Base-by-base conservation (phyloP, 139 green algal genomes). In the Asterochloris sp. region DNA sequence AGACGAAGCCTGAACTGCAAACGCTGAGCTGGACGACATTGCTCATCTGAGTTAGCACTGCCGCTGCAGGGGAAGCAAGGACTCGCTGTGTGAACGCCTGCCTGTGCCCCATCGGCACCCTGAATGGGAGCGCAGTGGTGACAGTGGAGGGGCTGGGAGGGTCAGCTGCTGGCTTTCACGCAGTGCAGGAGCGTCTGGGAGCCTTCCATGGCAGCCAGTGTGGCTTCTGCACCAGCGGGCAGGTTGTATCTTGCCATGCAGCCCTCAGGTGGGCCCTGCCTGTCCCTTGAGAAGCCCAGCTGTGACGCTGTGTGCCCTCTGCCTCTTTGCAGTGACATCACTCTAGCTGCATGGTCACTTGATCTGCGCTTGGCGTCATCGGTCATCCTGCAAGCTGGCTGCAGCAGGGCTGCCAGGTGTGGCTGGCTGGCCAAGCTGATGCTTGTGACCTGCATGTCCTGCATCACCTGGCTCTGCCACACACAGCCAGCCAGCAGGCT, bases 151-250 rank as follows among this genome's bases (percentile, higher is more conserved):
- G 90, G 1, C 54, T 96, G 28, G 88, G 88, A 69, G 85, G 81
- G 76, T 87, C 79, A 17, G 74, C 80, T 23, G 47, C 17, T 2
- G 86, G 88, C 28, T 90, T 88, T 77, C 76, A 87, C 66, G 19
- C 84, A 24, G 80, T 88, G 17, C 88, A 91, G 85, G 77, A 81
- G 62, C 77, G 62, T 54, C 71, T 81, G 62, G 77, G 61, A 62
- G 27, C 23, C 11, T 61, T 71, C 62, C 62, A 83, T 69, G 83
- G 61, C 23, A 75, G 62, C 12, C 74, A 97, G 80, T 97, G 93
- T 82, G 93, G 93, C 62, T 95, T 91, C 88, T 97, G 93, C 88
- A 94, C 92, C 0, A 91, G 92, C 23, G 93, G 92, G 23, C 87
- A 95, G 61, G 88, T 91, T 0, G 79, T 93, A 0, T 84, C 87